These are phyloP conservation scores for Boletus fagicola DNA, from an alignment of 768 basidiomycete species.

Conservation along the genomic window DNA sequence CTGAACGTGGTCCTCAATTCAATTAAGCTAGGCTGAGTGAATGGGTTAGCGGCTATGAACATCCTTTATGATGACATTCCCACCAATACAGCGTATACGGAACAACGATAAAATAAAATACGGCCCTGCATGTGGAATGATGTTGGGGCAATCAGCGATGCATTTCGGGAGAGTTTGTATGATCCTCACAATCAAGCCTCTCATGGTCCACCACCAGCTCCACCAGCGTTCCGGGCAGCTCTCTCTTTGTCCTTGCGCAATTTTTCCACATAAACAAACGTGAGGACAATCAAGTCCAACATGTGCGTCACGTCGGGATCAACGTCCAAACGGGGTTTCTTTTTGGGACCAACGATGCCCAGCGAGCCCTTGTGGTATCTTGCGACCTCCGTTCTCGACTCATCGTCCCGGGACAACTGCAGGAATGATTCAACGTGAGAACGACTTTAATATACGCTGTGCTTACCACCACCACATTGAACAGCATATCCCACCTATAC, in stretches of 20 bases:
- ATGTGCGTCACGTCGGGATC: background rate
- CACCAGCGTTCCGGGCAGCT: background rate
- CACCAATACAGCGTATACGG: too few relatives aligned
- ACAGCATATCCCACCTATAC: conserved; percentile 32
- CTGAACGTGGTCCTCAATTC: too few relatives aligned
- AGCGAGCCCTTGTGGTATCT: conserved; percentile 16
- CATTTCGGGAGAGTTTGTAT: background rate
- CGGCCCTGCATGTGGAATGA: too few relatives aligned
- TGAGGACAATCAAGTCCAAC: background rate
- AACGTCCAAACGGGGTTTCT: background rate
- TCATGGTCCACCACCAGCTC: background rate
- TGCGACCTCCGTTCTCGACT: conserved; percentile 9
- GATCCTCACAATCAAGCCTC: background rate
- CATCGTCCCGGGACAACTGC: conserved; percentile 21
- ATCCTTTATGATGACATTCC: too few relatives aligned
- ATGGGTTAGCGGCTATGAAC: too few relatives aligned
- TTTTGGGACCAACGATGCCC: conserved; percentile 18
- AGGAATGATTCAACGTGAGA: background rate
- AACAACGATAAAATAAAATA: too few relatives aligned
- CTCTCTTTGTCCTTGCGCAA: background rate
- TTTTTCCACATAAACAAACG: background rate
- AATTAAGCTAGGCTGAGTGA: too few relatives aligned
- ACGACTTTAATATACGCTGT: too few relatives aligned
- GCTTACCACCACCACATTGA: conserved; percentile 11
- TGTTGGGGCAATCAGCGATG: background rate